Evolutionary conservation across 2,329 filamentous ascomycete genomes (phyloP).

Genomic region (Cordyceps cicadae): DNA sequence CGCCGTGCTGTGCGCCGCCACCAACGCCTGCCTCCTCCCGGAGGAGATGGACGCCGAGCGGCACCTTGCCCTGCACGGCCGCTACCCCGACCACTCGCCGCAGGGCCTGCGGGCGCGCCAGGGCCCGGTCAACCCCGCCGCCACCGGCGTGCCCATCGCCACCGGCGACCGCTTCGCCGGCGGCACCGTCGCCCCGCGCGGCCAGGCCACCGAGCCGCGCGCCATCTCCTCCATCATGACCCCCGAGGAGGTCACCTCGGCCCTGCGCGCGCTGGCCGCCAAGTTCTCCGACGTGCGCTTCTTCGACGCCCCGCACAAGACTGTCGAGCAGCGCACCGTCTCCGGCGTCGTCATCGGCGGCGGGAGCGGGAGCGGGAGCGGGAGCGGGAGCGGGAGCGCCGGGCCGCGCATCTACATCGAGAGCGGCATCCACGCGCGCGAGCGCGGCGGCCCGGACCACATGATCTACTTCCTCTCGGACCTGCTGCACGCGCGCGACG

Average conservation of each 20-base stretch:
- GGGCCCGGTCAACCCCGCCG: slow-evolving; percentile 10
- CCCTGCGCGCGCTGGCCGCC: slow-evolving; percentile 32
- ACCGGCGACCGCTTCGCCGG: slow-evolving; percentile 34
- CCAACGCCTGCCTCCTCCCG: slow-evolving; percentile 30
- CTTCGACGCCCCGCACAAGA: slow-evolving; percentile 35
- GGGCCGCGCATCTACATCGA: slow-evolving; percentile 44
- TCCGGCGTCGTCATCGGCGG: slow-evolving; percentile 37
- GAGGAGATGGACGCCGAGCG: slow-evolving; percentile 23
- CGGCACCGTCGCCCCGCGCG: slow-evolving; percentile 28
- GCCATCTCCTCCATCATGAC: slow-evolving; percentile 37
- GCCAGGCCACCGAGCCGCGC: slow-evolving; percentile 26
- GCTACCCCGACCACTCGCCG: not conserved
- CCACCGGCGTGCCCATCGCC: slow-evolving; percentile 29
- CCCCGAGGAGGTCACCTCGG: slow-evolving; percentile 35
- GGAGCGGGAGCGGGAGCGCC: slow-evolving; percentile 14
- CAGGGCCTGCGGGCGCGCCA: not conserved
- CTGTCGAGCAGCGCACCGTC: slow-evolving; percentile 33
- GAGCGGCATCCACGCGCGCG: slow-evolving; percentile 47
- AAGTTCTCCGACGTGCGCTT: slow-evolving; percentile 31
- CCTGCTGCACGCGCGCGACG: slow-evolving; percentile 43
- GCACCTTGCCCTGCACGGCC: slow-evolving; percentile 1
- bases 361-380: slow-evolving; percentile 17
- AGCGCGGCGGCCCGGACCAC: slow-evolving; percentile 48
- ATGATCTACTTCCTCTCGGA: slow-evolving; percentile 51
- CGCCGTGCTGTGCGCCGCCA: slow-evolving; percentile 17